These are phyloP conservation scores for Fraxinus ornus DNA, from an alignment of 305 asterid species.

Conservation along the genomic window DNA sequence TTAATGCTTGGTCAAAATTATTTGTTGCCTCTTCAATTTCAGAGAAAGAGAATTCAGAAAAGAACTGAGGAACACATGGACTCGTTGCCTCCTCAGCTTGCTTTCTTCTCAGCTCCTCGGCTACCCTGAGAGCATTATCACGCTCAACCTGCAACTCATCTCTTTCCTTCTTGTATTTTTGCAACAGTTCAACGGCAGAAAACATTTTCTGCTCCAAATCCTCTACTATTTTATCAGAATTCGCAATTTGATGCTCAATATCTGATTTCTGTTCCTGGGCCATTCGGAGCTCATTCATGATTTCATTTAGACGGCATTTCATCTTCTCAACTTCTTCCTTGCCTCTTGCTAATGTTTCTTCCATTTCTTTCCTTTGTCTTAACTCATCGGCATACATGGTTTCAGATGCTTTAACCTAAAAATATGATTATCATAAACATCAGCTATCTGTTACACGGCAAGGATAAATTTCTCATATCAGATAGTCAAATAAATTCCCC, in stretches of 20 bases:
- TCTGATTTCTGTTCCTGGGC: constrained; percentile 54
- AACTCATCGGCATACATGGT: constrained; percentile 50
- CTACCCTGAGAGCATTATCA: constrained; percentile 60
- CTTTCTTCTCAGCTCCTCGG: constrained; percentile 59
- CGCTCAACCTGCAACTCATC: constrained; percentile 67
- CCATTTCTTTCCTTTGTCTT: constrained; percentile 53
- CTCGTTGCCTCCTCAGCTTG: constrained; percentile 57
- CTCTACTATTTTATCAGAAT: constrained; percentile 53
- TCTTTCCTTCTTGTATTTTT: constrained; percentile 70
- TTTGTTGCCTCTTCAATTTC: constrained; percentile 81
- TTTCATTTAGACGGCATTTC: constrained; percentile 48
- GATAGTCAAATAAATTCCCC: neutral
- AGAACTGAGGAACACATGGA: constrained; percentile 50
- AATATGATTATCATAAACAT: constrained; percentile 22
- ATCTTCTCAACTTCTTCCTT: constrained; percentile 56
- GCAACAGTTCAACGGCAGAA: constrained; percentile 70
- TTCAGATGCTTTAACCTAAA: constrained; percentile 64
- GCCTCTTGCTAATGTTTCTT: constrained; percentile 57
- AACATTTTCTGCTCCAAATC: constrained; percentile 76
- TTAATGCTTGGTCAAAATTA: constrained; percentile 53
- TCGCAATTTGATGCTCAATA: constrained; percentile 53
- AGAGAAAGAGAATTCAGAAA: constrained; percentile 54
- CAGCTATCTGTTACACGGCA: constrained; percentile 14
- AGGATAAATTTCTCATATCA: neutral
- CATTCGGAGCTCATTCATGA: constrained; percentile 44